These are phyloP conservation scores for Fusarium sarcochroum DNA, from an alignment of 2,329 filamentous ascomycete genomes.

Conservation along the genomic window DNA sequence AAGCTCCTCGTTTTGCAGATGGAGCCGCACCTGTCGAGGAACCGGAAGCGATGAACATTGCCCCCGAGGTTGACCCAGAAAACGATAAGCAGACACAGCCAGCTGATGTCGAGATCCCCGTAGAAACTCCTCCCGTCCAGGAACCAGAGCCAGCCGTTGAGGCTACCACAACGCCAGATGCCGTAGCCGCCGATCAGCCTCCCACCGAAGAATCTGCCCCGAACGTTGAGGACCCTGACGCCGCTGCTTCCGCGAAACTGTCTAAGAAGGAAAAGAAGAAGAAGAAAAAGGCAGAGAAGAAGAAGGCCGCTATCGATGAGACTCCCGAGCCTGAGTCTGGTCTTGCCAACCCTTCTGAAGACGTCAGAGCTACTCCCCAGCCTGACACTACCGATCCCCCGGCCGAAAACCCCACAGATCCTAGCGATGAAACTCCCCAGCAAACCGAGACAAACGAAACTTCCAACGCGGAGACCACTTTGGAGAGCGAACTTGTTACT, in stretches of 20 bases:
- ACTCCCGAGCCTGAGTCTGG: slow-evolving; percentile 34
- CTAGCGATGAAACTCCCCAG: slow-evolving; percentile 29
- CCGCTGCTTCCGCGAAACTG: slow-evolving; percentile 42
- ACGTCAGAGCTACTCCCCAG: slow-evolving; percentile 23
- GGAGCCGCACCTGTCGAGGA: slow-evolving; percentile 22
- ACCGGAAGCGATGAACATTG: slow-evolving; percentile 29
- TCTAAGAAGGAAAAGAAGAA: slow-evolving; percentile 56
- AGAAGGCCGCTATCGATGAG: slow-evolving; percentile 46
- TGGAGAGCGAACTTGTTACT: slow-evolving; percentile 24
- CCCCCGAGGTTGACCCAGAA: slow-evolving; percentile 36
- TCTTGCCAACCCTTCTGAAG: slow-evolving; percentile 30
- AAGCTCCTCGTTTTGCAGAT: slow-evolving; percentile 18
- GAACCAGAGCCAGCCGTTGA: slow-evolving; percentile 36
- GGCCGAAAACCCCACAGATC: slow-evolving; percentile 22
- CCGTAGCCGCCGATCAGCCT: slow-evolving; percentile 24
- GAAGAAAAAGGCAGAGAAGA: slow-evolving; percentile 50
- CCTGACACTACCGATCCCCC: slow-evolving; percentile 23
- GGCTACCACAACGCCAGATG: slow-evolving; percentile 27
- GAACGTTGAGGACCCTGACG: slow-evolving; percentile 42
- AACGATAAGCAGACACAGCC: slow-evolving; percentile 44
- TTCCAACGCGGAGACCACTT: slow-evolving; percentile 6
- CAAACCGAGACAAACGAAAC: slow-evolving; percentile 37
- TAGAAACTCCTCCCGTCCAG: slow-evolving; percentile 40
- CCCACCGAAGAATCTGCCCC: slow-evolving; percentile 24
- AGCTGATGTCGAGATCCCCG: slow-evolving; percentile 45